Conservation (phyloP, 2,329 filamentous ascomycete genomes). For the Phoma sp. region DNA sequence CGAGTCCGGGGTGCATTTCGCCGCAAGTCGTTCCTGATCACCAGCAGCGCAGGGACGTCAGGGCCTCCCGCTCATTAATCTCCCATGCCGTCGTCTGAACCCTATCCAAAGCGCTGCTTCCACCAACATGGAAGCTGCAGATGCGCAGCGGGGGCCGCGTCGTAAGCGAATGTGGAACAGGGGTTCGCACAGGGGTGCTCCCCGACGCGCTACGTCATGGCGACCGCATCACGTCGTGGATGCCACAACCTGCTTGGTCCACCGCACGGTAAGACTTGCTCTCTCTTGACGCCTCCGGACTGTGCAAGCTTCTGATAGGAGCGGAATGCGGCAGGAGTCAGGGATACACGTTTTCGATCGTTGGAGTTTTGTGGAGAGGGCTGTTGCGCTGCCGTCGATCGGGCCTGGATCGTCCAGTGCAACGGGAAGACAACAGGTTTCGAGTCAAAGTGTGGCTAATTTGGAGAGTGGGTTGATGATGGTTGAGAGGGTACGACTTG, state of each 20-base stretch:
- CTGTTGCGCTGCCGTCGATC: slow-evolving; percentile 39
- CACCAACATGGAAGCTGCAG: slow-evolving; percentile 18
- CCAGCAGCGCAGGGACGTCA: slow-evolving; percentile 13
- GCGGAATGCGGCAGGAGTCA: slow-evolving; percentile 21
- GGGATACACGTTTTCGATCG: slow-evolving; percentile 19
- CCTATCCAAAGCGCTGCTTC: slow-evolving; percentile 6
- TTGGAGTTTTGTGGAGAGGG: slow-evolving; percentile 20
- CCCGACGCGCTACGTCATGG: slow-evolving; percentile 30
- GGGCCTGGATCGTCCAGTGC: slow-evolving; percentile 31
- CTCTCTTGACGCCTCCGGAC: slow-evolving; percentile 16
- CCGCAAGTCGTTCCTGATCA: slow-evolving; percentile 16
- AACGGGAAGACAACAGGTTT: slow-evolving; percentile 15
- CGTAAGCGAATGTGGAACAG: slow-evolving; percentile 24
- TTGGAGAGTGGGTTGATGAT: neutral
- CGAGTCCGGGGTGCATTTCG: slow-evolving; percentile 7
- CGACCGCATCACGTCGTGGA: slow-evolving; percentile 13
- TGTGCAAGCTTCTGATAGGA: slow-evolving; percentile 27
- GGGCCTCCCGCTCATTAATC: slow-evolving; percentile 15
- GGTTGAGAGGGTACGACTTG: neutral
- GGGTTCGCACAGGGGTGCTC: slow-evolving; percentile 14
- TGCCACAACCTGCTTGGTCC: slow-evolving; percentile 31
- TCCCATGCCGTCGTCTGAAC: slow-evolving; percentile 14
- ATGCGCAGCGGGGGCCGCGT: slow-evolving; percentile 11
- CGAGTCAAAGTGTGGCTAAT: slow-evolving; percentile 7
- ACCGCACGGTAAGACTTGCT: slow-evolving; percentile 26